A percentile compares a stretch with the other conserved stretches of the same genome.
Conservation (phyloP, 495 filamentous ascomycete species). For the Alectoria sarmentosa region DNA sequence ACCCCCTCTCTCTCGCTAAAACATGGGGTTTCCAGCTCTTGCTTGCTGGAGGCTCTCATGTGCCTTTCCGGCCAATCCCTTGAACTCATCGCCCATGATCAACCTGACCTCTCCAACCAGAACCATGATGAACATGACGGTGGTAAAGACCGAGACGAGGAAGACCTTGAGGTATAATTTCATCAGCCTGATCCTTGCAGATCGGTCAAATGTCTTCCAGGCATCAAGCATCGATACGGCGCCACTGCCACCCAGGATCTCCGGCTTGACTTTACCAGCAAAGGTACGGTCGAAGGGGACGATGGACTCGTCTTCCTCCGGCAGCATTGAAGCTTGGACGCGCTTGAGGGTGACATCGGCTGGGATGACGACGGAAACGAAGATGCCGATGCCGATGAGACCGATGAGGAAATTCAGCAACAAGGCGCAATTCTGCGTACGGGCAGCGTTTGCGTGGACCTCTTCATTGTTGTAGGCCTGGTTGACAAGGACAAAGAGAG, state of each 20-base stretch:
- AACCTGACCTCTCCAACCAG: constrained; percentile 34
- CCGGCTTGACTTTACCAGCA: constrained; percentile 50
- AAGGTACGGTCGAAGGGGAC: constrained; percentile 72
- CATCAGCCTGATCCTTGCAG: constrained; percentile 56
- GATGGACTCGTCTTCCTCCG: constrained; percentile 62
- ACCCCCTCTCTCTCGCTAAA: background rate
- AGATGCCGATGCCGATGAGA: constrained; percentile 33
- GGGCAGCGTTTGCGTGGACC: constrained; percentile 28
- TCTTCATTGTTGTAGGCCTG: constrained; percentile 11
- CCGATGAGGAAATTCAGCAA: constrained; percentile 33
- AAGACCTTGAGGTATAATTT: constrained; percentile 63
- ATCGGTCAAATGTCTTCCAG: constrained; percentile 60
- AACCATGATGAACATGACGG: constrained; percentile 35
- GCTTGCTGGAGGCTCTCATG: constrained; percentile 10
- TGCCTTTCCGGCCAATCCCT: constrained; percentile 12
- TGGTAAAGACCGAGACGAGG: constrained; percentile 42
- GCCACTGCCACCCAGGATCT: constrained; percentile 61
- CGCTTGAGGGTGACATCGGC: constrained; percentile 56
- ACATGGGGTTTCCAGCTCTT: background rate
- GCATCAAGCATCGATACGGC: constrained; percentile 62
- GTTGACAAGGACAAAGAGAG: constrained; percentile 12
- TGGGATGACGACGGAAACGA: constrained; percentile 51
- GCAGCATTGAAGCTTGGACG: constrained; percentile 64
- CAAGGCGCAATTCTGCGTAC: constrained; percentile 29
- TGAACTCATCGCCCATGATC: constrained; percentile 29